Conservation (phyloP, 1,284 basidiomycete species). For the Ceratobasidium sp. region DNA sequence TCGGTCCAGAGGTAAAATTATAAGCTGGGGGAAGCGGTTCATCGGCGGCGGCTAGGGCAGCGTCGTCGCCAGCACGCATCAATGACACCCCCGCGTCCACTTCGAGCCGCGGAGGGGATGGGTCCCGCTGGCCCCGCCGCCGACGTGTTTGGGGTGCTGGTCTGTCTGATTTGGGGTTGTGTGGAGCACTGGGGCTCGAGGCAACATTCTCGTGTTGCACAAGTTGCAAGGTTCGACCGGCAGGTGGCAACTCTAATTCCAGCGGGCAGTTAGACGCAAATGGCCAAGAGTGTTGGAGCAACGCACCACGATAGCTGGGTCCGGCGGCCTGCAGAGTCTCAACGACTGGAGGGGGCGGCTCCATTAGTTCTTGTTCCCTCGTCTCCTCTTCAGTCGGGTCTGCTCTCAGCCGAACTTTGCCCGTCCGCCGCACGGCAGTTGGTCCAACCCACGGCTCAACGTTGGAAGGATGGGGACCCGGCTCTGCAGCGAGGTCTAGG, state of each 20-base stretch:
- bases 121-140: slow-evolving; percentile 13
- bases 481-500: slow-evolving; percentile 23
- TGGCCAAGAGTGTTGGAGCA: background rate
- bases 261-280: background rate
- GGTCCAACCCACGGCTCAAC: slow-evolving; percentile 33
- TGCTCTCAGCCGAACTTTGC: background rate
- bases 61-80: slow-evolving; percentile 28
- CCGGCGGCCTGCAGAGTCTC: background rate
- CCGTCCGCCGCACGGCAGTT: background rate
- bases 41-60: background rate
- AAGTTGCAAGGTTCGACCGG: slow-evolving; percentile 6
- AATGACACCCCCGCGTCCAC: slow-evolving; percentile 35
- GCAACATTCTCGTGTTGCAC: background rate
- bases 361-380: background rate
- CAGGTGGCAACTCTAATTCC: background rate
- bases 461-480: slow-evolving; percentile 18
- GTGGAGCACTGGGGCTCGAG: background rate
- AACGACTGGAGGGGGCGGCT: background rate
- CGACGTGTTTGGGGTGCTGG: background rate
- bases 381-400: background rate
- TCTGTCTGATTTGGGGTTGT: background rate
- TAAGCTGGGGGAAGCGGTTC: slow-evolving; percentile 14
- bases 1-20: slow-evolving; percentile 1
- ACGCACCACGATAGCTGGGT: background rate
- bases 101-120: slow-evolving; percentile 31